Evolutionary conservation across 805 yeast genomes (phyloP), one percentile per base, ranked within the genome.

Genomic region (Huiozyma sinensis): DNA sequence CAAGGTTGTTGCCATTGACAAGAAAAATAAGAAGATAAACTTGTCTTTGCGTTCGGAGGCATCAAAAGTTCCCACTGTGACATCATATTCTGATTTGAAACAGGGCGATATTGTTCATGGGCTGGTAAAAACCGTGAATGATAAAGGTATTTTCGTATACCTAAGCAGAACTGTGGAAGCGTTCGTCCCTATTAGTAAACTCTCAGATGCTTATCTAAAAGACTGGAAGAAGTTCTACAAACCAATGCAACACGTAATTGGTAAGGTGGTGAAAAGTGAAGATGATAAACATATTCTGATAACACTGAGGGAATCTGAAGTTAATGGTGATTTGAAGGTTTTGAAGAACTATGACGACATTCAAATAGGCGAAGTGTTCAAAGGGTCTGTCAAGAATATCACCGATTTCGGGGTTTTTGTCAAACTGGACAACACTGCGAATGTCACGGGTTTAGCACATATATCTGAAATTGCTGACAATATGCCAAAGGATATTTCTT

Each of bases 361-460:
- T 44, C 65, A 75, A 45, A 78, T 72, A 42, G 95, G 84, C 44
- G 84, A 81, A 28, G 66, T 81, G 30, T 77, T 69, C 52, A 90
- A 83, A 57, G 98, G 96, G 59, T 66, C 79, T 3, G 81, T 90
- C 38, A 80, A 76, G 58, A 75, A 75, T 48, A 84, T 81, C 27
- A 79, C 88, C 32, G 95, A 85, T 39, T 90, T 81, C 59, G 98
- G 98, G 68, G 95, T 87, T 3, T 90, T 90, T 58, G 83, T 90
- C 42, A 80, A 77, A 49, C 69, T 90, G 44, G 88, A 81, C 51
- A 84, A 82, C 38, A 80, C 92, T 36, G 66, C 76, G 44, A 77
- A 77, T 54, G 71, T 88, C 46, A 77, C 83, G 55, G 98, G 97
- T 45, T 73, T 90, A 51, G 88, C 95, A 53, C 97, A 90, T 59